Evolutionary conservation across 306 rosid species (phyloP), one percentile per base, ranked within the genome.

Genomic region (Quercus wislizeni): DNA sequence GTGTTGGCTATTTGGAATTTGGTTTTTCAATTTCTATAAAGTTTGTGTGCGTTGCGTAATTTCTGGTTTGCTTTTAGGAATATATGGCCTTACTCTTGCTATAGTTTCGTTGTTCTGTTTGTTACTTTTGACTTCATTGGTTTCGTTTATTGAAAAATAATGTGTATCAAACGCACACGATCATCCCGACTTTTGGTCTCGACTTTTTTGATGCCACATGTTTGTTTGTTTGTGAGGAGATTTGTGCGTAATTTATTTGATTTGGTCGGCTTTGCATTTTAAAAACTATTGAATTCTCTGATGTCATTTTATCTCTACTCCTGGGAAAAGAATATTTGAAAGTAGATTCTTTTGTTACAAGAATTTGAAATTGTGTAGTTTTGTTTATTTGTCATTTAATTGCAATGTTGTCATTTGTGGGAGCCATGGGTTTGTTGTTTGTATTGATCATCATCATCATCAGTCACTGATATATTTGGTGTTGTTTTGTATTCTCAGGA

Each of bases 401-500:
- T 49, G 54, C 15, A 49, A 49, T 49, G 54, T 3, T 49, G 54
- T 49, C 54, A 12, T 12, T 49, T 3, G 14, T 49, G 54, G 17
- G 5, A 41, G 12, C 46, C 46, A 8, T 8, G 11, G 46, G 12
- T 8, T 41, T 41, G 46, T 41, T 41, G 46, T 41, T 41, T 41
- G 46, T 41, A 41, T 41, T 41, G 12, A 41, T 41, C 46, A 8
- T 2, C 46, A 7, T 7, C 46, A 38, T 38, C 46, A 41, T 41
- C 46, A 41, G 46, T 41, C 46, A 41, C 46, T 41, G 54, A 11
- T 57, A 55, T 61, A 2, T 8, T 41, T 41, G 10, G 51, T 0
- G 0, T 18, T 18, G 46, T 56, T 8, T 35, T 67, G 1, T 38
- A 33, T 10, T 35, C 2, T 1, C 81, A 96, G 99, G 99, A 96